Conservation (phyloP, 805 yeast species). For the Nakazawaea populi region DNA sequence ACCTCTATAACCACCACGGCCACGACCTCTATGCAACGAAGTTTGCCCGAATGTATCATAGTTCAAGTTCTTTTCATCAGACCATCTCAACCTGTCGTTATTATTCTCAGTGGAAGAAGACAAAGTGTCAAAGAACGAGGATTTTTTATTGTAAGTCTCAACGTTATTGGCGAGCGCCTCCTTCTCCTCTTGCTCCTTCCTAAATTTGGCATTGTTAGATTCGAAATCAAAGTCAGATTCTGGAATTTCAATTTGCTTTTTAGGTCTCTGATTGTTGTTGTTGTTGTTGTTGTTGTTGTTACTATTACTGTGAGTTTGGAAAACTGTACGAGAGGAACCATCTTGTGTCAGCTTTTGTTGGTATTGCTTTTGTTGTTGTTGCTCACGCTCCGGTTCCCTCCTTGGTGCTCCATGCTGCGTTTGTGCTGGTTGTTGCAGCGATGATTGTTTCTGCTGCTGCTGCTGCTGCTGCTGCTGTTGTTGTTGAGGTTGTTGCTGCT, state of each 20-base stretch:
- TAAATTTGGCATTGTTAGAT: slow-evolving; percentile 66
- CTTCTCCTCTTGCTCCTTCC: slow-evolving; percentile 31
- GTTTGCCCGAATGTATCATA: slow-evolving; percentile 82
- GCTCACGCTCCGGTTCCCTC: neutral
- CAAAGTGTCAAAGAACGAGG: slow-evolving; percentile 85
- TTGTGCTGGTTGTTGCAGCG: neutral
- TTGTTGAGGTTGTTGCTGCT: neutral
- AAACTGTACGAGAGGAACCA: slow-evolving; percentile 10
- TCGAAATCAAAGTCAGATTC: slow-evolving; percentile 71
- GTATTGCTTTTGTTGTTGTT: slow-evolving; percentile 7
- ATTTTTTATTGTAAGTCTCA: slow-evolving; percentile 63
- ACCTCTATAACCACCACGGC: slow-evolving; percentile 24
- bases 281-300: slow-evolving; percentile 12
- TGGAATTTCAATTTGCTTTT: slow-evolving; percentile 31
- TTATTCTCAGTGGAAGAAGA: slow-evolving; percentile 56
- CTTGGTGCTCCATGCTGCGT: slow-evolving; percentile 1
- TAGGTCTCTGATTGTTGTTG: neutral
- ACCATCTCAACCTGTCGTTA: slow-evolving; percentile 50
- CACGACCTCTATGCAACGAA: slow-evolving; percentile 45
- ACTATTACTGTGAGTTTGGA: slow-evolving; percentile 16
- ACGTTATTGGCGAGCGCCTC: slow-evolving; percentile 14
- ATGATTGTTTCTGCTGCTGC: neutral
- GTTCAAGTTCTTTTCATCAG: slow-evolving; percentile 67
- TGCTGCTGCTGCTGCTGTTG: slow-evolving; percentile 3
- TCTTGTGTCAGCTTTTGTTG: neutral